Evolutionary conservation across 2,329 filamentous ascomycete genomes (phyloP), one percentile per base, ranked within the genome.

Genomic region (Claviceps pazoutovae): DNA sequence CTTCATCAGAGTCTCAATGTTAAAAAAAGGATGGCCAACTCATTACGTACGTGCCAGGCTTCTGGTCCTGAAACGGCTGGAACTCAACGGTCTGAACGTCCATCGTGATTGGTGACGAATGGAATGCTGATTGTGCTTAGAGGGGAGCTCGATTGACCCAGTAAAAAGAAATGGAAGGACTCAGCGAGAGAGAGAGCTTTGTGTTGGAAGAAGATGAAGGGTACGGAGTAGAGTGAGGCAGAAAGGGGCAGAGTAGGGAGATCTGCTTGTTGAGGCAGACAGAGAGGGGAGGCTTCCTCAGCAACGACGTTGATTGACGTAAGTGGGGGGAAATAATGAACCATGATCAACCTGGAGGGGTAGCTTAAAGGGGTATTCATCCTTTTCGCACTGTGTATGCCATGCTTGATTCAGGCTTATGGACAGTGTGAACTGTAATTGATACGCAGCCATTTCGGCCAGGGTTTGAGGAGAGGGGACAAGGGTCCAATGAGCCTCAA

Each of bases 61-160:
- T 98, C 80, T 98, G 93, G 79, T 97, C 93, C 58, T 84, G 78
- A 71, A 93, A 96, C 55, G 90, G 81, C 69, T 82, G 82, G 69
- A 95, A 82, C 61, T 85, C 79, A 64, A 96, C 86, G 51, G 84
- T 88, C 71, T 87, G 79, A 70, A 76, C 66, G 59, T 73, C 71
- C 88, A 95, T 93, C 64, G 57, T 77, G 17, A 7, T 11, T 38
- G 19, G 7, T 30, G 37, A n/a, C 1, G 34, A 26, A 39, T n/a
- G 14, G 17, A 26, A 16, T 49, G 21, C 45, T 36, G 14, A 13
- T 13, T 14, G 17, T 47, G 45, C 30, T 37, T 21, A 1, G 17
- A 47, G 4, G n/a, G 50, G 46, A 45, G 46, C 14, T 13, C 19
- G 11, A 23, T 43, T 21, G 50, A 46, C 36, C 39, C 17, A 19